phyloP scores from a whole-genome alignment of 371 early-diverging fungal species.

The Circinella umbellata region DNA sequence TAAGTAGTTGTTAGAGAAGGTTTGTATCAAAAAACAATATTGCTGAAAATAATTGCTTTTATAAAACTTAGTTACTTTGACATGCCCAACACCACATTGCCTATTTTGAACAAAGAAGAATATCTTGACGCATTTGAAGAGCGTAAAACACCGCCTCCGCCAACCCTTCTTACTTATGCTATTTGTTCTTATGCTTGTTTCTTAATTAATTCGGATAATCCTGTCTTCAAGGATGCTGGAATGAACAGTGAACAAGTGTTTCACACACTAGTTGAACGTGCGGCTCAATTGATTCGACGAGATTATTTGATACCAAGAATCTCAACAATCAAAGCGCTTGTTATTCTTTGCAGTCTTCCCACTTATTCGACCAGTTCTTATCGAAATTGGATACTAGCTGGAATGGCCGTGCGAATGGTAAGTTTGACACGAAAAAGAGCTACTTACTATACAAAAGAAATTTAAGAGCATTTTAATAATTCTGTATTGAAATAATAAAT shows the following conservation, averaged over 20 bases:
- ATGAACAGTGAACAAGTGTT: conserved; percentile 39
- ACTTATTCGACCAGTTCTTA: conserved; percentile 37
- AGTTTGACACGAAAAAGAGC: no score
- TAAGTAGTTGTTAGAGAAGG: conserved; percentile 1
- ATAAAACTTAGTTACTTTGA: conserved; percentile 32
- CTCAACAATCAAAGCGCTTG: conserved; percentile 45
- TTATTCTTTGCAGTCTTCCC: conserved; percentile 44
- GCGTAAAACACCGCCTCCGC: conserved; percentile 31
- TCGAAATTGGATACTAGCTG: conserved; percentile 49
- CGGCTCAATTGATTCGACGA: conserved; percentile 27
- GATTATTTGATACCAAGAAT: conserved; percentile 44
- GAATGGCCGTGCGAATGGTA: conserved; percentile 58
- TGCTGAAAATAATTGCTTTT: no score
- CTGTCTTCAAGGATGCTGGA: conserved; percentile 27
- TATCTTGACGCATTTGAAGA: conserved; percentile 43
- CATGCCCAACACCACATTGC: conserved; percentile 31
- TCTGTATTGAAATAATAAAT: background rate
- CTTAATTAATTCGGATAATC: conserved; percentile 27
- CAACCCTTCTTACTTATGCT: conserved; percentile 42
- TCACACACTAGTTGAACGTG: conserved; percentile 32
- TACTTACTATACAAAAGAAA: no score
- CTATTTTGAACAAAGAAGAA: conserved; percentile 40
- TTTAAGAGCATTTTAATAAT: background rate
- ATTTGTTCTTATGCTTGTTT: conserved; percentile 45
- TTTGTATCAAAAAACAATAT: no score